Conservation (phyloP, 2,329 filamentous ascomycete genomes). For the Verticillium klebahnii region DNA sequence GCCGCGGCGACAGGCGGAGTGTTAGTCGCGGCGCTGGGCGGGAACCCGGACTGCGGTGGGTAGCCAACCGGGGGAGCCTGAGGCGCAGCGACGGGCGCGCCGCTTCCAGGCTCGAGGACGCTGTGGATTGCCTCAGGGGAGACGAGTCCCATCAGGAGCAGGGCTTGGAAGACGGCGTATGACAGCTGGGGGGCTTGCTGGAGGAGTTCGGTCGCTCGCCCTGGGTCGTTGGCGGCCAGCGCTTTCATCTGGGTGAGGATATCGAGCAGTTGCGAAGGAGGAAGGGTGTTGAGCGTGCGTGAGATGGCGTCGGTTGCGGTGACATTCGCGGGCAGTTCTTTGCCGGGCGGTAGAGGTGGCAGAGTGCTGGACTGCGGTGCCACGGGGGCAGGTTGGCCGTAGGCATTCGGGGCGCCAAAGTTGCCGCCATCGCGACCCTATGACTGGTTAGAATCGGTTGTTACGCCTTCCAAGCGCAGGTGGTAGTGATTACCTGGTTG, state of each 20-base stretch:
- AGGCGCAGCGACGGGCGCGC: slow-evolving; percentile 2
- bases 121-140: slow-evolving; percentile 77
- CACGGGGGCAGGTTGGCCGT: slow-evolving; percentile 22
- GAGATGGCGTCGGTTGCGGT: slow-evolving; percentile 89
- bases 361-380: slow-evolving; percentile 47
- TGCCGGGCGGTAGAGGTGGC: slow-evolving; percentile 78
- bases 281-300: slow-evolving; percentile 79
- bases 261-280: slow-evolving; percentile 84
- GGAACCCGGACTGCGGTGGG: slow-evolving; percentile 25
- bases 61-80: slow-evolving; percentile 24
- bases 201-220: slow-evolving; percentile 79
- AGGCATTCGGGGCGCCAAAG: slow-evolving; percentile 24
- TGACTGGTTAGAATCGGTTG: neutral
- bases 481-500: slow-evolving; percentile 1
- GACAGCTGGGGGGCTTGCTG: slow-evolving; percentile 86
- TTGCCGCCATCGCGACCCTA: slow-evolving; percentile 8
- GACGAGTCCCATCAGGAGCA: slow-evolving; percentile 88
- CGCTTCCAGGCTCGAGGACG: slow-evolving; percentile 57
- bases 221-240: slow-evolving; percentile 75
- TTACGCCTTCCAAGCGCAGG: neutral
- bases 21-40: slow-evolving; percentile 30
- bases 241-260: slow-evolving; percentile 93
- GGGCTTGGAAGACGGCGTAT: slow-evolving; percentile 91
- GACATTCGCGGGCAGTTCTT: slow-evolving; percentile 77
- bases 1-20: slow-evolving; percentile 42